These are phyloP conservation scores for Claviceps spartinae DNA, from an alignment of 2,329 filamentous ascomycete species.

Conservation along the genomic window DNA sequence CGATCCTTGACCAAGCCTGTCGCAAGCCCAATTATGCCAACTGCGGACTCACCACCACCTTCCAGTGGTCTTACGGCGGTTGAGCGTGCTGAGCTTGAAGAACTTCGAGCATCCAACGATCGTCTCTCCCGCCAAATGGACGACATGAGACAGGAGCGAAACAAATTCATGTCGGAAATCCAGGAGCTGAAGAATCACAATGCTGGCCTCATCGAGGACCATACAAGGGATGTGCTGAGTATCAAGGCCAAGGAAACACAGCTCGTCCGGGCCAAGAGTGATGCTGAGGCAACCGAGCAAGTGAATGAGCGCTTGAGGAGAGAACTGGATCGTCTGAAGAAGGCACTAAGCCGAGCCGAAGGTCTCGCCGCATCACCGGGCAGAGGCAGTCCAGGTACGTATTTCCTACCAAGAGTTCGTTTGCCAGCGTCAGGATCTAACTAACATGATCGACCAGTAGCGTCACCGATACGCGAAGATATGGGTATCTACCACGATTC, in stretches of 20 bases:
- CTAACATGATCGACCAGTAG: conserved; percentile 18
- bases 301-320: conserved; percentile 71
- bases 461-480: conserved; percentile 44
- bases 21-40: conserved; percentile 33
- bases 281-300: conserved; percentile 78
- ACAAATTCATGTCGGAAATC: conserved; percentile 72
- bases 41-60: conserved; percentile 43
- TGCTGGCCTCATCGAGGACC: conserved; percentile 89
- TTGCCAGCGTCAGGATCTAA: background rate
- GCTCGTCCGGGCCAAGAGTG: conserved; percentile 77
- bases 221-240: conserved; percentile 85
- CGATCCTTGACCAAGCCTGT: conserved; percentile 71
- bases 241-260: conserved; percentile 99
- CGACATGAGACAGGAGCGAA: conserved; percentile 68
- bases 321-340: conserved; percentile 87
- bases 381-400: conserved; percentile 24
- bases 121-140: conserved; percentile 61
- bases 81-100: conserved; percentile 88
- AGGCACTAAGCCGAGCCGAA: conserved; percentile 56
- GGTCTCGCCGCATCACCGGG: conserved; percentile 28
- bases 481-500: conserved; percentile 45
- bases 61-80: conserved; percentile 56
- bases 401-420: background rate
- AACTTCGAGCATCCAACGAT: conserved; percentile 74
- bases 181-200: conserved; percentile 95